Base-by-base conservation (phyloP, 495 filamentous ascomycete genomes). In the Evansstolkia leycettana region DNA sequence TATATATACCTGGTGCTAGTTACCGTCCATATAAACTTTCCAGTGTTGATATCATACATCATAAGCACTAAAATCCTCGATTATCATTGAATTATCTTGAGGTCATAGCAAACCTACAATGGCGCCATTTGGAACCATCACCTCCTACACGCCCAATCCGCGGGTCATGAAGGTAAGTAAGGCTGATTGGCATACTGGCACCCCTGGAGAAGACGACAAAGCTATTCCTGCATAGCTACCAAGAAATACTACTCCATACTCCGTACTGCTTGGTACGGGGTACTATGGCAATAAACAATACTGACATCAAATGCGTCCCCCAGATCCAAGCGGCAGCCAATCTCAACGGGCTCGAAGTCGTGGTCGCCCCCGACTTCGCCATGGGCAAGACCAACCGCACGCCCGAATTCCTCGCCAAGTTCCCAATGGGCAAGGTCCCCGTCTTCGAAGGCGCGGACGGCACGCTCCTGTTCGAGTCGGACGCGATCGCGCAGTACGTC, bases 371-470 rank as follows among this genome's bases (percentile, higher is more conserved):
- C 11, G 53, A 49, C 34, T 76, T 72, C 53, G 36, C 36, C 32
- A 49, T 62, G 40, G 44, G 50, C 41, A 52, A 58, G 15, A 69
- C 60, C 47, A 77, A 75, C 58, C 41, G 40, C 11, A 55, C 57
- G 11, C 60, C 65, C 5, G 65, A 67, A 2, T 76, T 65, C 58
- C 52, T 72, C 16, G 42, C 69, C 58, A 79, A 78, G 46, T 79
- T 77, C 57, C 73, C 73, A 11, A 36, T 69, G 15, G 75, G 73
- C 51, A 77, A 76, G 39, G 67, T 75, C 13, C 75, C 75, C 26
- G 65, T 64, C 31, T 70, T 77, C 48, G 65, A 70, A 41, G 57
- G 50, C 32, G 53, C 69, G 34, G 69, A 75, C 42, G 73, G 72
- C 30, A 50, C 50, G 42, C 39, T 14, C 27, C 45, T 64, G 45